A percentile compares a stretch with the other conserved stretches of the same genome.
These are phyloP conservation scores for Aspergillus sp. DNA, from an alignment of 2,329 filamentous ascomycete genomes.

Conservation along the genomic window DNA sequence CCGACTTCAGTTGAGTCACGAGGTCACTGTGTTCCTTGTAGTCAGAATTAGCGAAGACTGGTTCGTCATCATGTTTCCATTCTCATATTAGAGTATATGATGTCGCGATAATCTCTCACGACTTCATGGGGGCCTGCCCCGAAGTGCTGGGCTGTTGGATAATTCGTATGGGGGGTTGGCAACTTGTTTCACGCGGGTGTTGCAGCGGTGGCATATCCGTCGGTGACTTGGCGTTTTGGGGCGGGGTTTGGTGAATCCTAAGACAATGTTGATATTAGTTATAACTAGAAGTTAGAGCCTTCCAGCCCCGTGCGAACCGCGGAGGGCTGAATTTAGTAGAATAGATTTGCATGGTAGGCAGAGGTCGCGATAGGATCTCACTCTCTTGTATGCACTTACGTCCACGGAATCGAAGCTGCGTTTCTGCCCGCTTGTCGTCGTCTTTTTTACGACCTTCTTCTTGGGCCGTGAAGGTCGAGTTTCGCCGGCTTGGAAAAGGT, in stretches of 20 bases:
- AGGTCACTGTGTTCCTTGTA: constrained; percentile 16
- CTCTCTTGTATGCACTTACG: constrained; percentile 40
- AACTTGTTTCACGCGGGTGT: constrained; percentile 31
- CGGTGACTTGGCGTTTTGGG: constrained; percentile 37
- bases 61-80: constrained; percentile 18
- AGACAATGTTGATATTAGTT: constrained; percentile 32
- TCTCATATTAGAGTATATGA: constrained; percentile 4
- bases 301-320: constrained; percentile 18
- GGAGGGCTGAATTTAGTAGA: constrained; percentile 20
- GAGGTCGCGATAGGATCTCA: constrained; percentile 21
- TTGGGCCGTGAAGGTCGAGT: constrained; percentile 61
- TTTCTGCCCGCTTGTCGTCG: constrained; percentile 37
- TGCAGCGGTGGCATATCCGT: constrained; percentile 25
- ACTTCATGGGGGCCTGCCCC: constrained; percentile 32
- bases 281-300: constrained; percentile 24
- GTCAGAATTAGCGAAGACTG: constrained; percentile 26
- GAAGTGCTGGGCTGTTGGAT: constrained; percentile 17
- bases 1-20: constrained; percentile 21
- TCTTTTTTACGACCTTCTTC: constrained; percentile 51
- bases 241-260: constrained; percentile 30
- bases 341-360: constrained; percentile 10
- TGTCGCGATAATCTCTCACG: constrained; percentile 11
- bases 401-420: constrained; percentile 42
- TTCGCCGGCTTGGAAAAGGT: constrained; percentile 83
- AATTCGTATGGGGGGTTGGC: not conserved